Evolutionary conservation across 345 rosid genomes (phyloP), one percentile per base, ranked within the genome.

Genomic region (Mallotus nudiflorus): DNA sequence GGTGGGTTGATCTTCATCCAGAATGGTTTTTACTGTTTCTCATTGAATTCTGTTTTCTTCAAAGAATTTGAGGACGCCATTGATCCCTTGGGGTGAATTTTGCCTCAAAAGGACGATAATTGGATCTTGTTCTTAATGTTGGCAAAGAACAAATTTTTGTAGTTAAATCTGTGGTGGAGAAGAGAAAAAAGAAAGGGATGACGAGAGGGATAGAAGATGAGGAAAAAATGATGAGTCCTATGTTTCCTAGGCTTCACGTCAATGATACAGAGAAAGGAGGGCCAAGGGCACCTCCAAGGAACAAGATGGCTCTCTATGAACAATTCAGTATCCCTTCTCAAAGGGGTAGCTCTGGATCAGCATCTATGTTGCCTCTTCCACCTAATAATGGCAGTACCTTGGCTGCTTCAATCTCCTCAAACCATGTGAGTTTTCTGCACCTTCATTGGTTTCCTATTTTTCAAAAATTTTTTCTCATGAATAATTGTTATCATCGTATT

Each of bases 281-380:
- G 28, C 85, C 86, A 51, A 87, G 87, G 68, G 87, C 88, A 33
- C 91, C 96, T 75, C 91, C 92, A 37, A 82, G 91, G 76, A 90
- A 87, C 76, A 86, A 90, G 75, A 88, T 90, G 92, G 92, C 96
- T 73, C 85, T 86, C 50, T 88, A 88, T 72, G 92, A 87, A 52
- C 91, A 86, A 65, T 76, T 90, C 39, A 82, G 87, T 68, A 56
- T 87, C 24, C 92, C 96, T 69, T 81, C 87, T 50, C 88, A 82
- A 40, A 78, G 85, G 75, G 71, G 70, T 22, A 58, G 68, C 65
- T 54, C 81, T 27, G 82, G 73, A 69, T 71, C 84, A 59, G 52
- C 74, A 14, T 67, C 86, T 16, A 44, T 62, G 37, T 51, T 79
- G 75, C 86, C 89, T 65, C 65, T 69, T 73, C 83, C 70, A n/a